Percentiles rank a stretch among this genome's conserved stretches.
Conservation (phyloP, 2,329 filamentous ascomycete genomes). For the Colletotrichum musae region DNA sequence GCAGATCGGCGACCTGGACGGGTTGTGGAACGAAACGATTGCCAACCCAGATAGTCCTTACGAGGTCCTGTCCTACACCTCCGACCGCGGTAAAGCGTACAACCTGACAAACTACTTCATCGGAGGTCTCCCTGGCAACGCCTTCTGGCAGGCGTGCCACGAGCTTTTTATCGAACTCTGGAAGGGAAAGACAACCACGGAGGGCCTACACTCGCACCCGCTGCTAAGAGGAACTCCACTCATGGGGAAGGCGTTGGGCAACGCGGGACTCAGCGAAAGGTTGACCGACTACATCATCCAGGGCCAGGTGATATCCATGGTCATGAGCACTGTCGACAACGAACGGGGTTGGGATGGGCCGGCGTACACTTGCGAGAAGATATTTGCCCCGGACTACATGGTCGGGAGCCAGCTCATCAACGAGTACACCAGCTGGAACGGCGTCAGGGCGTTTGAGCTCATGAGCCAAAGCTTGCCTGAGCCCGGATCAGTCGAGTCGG, state of each 20-base stretch:
- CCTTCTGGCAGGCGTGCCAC: slow-evolving; percentile 53
- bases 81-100: slow-evolving; percentile 48
- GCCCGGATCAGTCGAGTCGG: slow-evolving; percentile 55
- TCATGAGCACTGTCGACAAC: slow-evolving; percentile 66
- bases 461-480: slow-evolving; percentile 60
- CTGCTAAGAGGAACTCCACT: slow-evolving; percentile 61
- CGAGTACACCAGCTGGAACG: slow-evolving; percentile 65
- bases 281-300: slow-evolving; percentile 72
- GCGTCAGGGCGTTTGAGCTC: slow-evolving; percentile 63
- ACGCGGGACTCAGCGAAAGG: slow-evolving; percentile 49
- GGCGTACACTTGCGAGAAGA: slow-evolving; percentile 61
- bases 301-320: slow-evolving; percentile 66
- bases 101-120: slow-evolving; percentile 66
- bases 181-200: slow-evolving; percentile 64
- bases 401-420: slow-evolving; percentile 67
- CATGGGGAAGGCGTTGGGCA: slow-evolving; percentile 51
- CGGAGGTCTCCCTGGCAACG: slow-evolving; percentile 40
- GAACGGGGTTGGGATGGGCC: slow-evolving; percentile 69
- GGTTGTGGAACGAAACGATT: slow-evolving; percentile 65
- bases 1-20: slow-evolving; percentile 70
- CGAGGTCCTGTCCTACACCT: slow-evolving; percentile 64
- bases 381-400: slow-evolving; percentile 67
- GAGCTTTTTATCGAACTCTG: slow-evolving; percentile 66
- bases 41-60: slow-evolving; percentile 60
- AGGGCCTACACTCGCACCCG: slow-evolving; percentile 64